phyloP scores from a whole-genome alignment of 805 yeast species.

The Schwanniomyces vanrijiae region DNA sequence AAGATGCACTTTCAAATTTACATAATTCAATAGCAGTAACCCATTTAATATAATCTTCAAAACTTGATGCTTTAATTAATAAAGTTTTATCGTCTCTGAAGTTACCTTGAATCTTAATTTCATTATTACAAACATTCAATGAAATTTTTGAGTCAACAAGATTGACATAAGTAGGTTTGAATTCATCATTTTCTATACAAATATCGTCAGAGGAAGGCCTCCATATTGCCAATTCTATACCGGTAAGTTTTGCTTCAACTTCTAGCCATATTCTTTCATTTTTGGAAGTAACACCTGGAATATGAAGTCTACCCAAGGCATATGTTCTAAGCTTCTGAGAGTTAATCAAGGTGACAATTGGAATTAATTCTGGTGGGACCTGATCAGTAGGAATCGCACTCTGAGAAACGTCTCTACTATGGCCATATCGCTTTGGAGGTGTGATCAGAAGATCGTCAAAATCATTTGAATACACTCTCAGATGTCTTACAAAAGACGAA shows the following conservation, averaged over 20 bases:
- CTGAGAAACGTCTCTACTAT: conserved; percentile 13
- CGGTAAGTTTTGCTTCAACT: conserved; percentile 44
- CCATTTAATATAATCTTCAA: conserved; percentile 33
- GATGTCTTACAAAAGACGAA: conserved; percentile 32
- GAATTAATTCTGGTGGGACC: conserved; percentile 65
- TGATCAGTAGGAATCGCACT: conserved; percentile 20
- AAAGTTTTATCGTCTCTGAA: conserved; percentile 23
- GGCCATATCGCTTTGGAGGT: conserved; percentile 5
- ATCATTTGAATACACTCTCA: conserved; percentile 24
- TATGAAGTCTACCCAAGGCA: conserved; percentile 49
- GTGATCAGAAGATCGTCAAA: conserved; percentile 8
- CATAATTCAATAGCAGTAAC: conserved; percentile 51
- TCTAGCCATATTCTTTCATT: conserved; percentile 30
- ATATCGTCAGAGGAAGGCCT: conserved; percentile 30
- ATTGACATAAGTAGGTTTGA: conserved; percentile 53
- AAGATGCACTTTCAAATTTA: conserved; percentile 55
- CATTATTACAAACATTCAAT: conserved; percentile 12
- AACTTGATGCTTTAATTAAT: conserved; percentile 21
- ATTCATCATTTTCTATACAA: conserved; percentile 31
- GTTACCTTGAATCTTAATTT: conserved; percentile 28
- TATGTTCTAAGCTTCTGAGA: conserved; percentile 72
- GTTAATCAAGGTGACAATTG: conserved; percentile 66
- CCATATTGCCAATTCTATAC: conserved; percentile 56
- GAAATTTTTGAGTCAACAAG: conserved; percentile 42
- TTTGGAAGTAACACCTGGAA: conserved; percentile 17